Evolutionary conservation across 352 stramenopile genomes (phyloP), one percentile per base, ranked within the genome.

Genomic region (Phytopythium litorale): DNA sequence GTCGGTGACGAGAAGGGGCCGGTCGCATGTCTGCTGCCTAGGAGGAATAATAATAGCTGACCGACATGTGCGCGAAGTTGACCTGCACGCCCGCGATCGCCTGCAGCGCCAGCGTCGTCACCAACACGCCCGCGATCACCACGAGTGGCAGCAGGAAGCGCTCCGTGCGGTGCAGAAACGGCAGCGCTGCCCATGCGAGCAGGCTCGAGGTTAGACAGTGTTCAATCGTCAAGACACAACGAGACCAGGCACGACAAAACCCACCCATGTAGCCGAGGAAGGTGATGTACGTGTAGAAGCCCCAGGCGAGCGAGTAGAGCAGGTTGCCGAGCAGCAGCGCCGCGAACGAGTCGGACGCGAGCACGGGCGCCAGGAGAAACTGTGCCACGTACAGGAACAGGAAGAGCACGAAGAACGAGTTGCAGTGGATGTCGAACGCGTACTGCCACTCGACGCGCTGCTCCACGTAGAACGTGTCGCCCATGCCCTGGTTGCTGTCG

Each of bases 351-450:
- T 92, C 75, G 23, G 84, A 92, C 23, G 97, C 72, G 9, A 99
- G 77, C 46, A 99, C 37, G 7, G 97, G 97, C 7, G 98, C 79
- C 18, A 99, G 67, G 43, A 99, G 79, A 71, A 99, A 99, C 89
- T 99, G 81, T 8, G 94, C 72, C 73, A 98, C 87, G 83, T 98
- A 98, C 58, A 98, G 82, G 63, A 98, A 82, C 11, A 99, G 78
- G 67, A 99, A 98, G 33, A 98, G 71, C 53, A 97, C 89, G 62
- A 99, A 98, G 79, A 99, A 99, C 40, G 96, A 88, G 84, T 99
- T 99, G 87, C 95, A 99, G 80, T 99, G 98, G 67, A 99, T 98
- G 81, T 99, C 97, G 75, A 99, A 99, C 19, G 97, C 96, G 73
- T 99, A 99, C 56, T 99, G 83, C 96, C 96, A 99, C 82, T 99